These are phyloP conservation scores for Prunus dulcis DNA, from an alignment of 306 rosid species.

Conservation along the genomic window DNA sequence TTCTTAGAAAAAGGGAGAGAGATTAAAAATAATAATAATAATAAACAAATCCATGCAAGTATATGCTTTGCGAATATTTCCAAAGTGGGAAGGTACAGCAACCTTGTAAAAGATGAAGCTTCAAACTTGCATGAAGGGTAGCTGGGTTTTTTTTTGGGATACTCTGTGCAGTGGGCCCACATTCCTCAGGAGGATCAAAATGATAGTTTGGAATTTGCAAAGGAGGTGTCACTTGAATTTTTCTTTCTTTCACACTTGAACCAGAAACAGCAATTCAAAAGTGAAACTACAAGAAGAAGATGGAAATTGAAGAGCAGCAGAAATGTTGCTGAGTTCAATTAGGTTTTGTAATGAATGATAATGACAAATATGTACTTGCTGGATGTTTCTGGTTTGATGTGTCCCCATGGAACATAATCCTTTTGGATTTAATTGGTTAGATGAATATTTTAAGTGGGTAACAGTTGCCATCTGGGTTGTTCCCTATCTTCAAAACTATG, in stretches of 20 bases:
- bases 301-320: neutral
- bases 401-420: slow-evolving; percentile 1
- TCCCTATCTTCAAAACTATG: neutral
- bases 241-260: too few relatives aligned
- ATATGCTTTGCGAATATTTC: neutral
- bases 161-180: neutral
- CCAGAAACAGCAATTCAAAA: neutral
- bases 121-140: neutral
- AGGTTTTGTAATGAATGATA: neutral
- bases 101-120: neutral
- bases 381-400: neutral
- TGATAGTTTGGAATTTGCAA: neutral
- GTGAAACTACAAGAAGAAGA: neutral
- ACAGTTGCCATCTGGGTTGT: neutral
- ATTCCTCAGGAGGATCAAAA: neutral
- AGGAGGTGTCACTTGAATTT: neutral
- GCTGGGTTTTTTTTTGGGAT: neutral
- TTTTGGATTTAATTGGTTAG: neutral
- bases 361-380: slow-evolving; percentile 5
- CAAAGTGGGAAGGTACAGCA: neutral
- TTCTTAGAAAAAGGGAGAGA: too few relatives aligned
- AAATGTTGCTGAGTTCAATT: neutral
- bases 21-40: too few relatives aligned
- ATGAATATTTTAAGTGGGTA: neutral
- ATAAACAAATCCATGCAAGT: too few relatives aligned